These are phyloP conservation scores for Paecilomyces fulvus DNA, from an alignment of 2,329 filamentous ascomycete species.

Conservation along the genomic window DNA sequence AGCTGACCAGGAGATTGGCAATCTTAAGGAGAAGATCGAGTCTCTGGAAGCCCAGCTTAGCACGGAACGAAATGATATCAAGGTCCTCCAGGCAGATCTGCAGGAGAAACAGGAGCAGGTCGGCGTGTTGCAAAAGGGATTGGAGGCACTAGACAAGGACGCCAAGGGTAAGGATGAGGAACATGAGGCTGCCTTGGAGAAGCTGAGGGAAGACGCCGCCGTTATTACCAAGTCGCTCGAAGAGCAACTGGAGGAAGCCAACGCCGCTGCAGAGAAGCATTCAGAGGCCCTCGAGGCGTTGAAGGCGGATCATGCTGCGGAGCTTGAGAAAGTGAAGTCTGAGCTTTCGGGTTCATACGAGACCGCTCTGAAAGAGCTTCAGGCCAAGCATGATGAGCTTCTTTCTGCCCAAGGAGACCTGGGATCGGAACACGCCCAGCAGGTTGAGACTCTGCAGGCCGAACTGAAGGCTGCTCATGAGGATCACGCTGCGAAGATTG, in stretches of 20 bases:
- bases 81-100: slow-evolving; percentile 25
- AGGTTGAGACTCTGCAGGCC: slow-evolving; percentile 18
- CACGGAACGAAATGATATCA: slow-evolving; percentile 23
- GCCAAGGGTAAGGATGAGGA: slow-evolving; percentile 28
- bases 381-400: slow-evolving; percentile 26
- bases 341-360: slow-evolving; percentile 21
- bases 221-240: slow-evolving; percentile 26
- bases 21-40: slow-evolving; percentile 26
- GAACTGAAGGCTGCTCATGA: slow-evolving; percentile 18
- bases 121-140: slow-evolving; percentile 27
- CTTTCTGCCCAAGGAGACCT: slow-evolving; percentile 19
- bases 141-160: slow-evolving; percentile 29
- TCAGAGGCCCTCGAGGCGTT: slow-evolving; percentile 23
- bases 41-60: slow-evolving; percentile 24
- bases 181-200: slow-evolving; percentile 24
- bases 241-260: slow-evolving; percentile 22
- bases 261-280: slow-evolving; percentile 24
- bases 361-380: slow-evolving; percentile 21
- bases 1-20: slow-evolving; percentile 27
- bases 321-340: slow-evolving; percentile 16
- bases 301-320: slow-evolving; percentile 26
- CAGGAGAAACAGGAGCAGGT: slow-evolving; percentile 29
- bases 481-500: slow-evolving; percentile 19
- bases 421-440: slow-evolving; percentile 22
- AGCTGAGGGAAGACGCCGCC: slow-evolving; percentile 25